Evolutionary conservation across 2,329 filamentous ascomycete genomes (phyloP).

Genomic region (Aaosphaeria arxii): DNA sequence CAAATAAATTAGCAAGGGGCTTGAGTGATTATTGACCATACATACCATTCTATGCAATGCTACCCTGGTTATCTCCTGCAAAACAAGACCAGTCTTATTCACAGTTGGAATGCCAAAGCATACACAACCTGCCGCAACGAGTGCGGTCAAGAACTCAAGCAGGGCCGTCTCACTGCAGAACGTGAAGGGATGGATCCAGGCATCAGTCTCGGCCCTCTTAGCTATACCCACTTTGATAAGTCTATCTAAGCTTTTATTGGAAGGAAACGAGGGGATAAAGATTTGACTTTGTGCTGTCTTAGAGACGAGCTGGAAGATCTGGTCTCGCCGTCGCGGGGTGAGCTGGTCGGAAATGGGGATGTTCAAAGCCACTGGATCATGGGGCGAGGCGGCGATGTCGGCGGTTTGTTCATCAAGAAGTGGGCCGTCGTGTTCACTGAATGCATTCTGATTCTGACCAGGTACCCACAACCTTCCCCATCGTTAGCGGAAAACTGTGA

Average conservation of each 20-base stretch:
- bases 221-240: constrained; percentile 31
- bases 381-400: constrained; percentile 25
- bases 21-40: neutral
- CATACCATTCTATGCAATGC: constrained; percentile 19
- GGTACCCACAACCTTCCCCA: constrained; percentile 23
- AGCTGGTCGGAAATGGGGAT: constrained; percentile 19
- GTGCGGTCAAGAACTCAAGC: constrained; percentile 23
- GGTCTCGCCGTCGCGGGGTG: constrained; percentile 17
- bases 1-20: neutral
- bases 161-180: constrained; percentile 19
- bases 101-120: constrained; percentile 31
- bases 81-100: constrained; percentile 23
- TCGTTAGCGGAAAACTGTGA: no score
- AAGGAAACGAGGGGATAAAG: constrained; percentile 28
- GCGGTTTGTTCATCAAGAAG: constrained; percentile 23
- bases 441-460: constrained; percentile 23
- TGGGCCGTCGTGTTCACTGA: constrained; percentile 24
- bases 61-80: constrained; percentile 28
- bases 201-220: constrained; percentile 29
- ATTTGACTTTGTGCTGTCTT: constrained; percentile 26
- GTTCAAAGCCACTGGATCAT: constrained; percentile 21
- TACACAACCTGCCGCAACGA: constrained; percentile 29
- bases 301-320: constrained; percentile 27
- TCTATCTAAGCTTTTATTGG: constrained; percentile 23
- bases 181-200: constrained; percentile 32